Evolutionary conservation across 495 filamentous ascomycete species (phyloP).

Genomic region (Hyaloscypha hepaticicola): DNA sequence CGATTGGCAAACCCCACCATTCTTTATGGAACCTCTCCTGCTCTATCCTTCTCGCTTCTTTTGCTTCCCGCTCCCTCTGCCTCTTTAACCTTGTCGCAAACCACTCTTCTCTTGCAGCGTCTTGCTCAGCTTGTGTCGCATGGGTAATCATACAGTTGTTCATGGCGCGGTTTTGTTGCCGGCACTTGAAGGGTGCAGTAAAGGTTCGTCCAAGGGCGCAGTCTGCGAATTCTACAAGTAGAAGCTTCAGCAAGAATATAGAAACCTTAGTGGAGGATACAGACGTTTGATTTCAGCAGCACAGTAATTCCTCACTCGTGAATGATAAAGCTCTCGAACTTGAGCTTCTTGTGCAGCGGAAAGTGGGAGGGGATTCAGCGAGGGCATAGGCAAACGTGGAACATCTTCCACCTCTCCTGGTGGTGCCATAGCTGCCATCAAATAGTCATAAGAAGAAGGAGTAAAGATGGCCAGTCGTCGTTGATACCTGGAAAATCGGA

Average conservation of each 20-base stretch:
- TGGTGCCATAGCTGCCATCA: slow-evolving; percentile 32
- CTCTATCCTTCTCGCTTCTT: slow-evolving; percentile 52
- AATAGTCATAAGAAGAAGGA: neutral
- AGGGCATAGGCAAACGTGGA: slow-evolving; percentile 52
- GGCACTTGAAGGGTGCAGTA: slow-evolving; percentile 81
- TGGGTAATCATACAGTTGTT: slow-evolving; percentile 88
- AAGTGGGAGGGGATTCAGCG: slow-evolving; percentile 85
- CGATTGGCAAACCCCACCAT: slow-evolving; percentile 58
- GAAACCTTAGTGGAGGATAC: slow-evolving; percentile 8
- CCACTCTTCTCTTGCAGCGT: slow-evolving; percentile 92
- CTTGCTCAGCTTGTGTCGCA: slow-evolving; percentile 80
- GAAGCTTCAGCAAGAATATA: neutral
- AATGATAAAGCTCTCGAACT: slow-evolving; percentile 87
- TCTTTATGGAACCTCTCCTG: slow-evolving; percentile 58
- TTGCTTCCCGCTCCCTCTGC: slow-evolving; percentile 58
- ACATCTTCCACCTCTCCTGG: slow-evolving; percentile 19
- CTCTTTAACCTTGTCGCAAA: slow-evolving; percentile 71
- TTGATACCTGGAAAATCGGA: slow-evolving; percentile 8
- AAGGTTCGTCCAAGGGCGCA: slow-evolving; percentile 86
- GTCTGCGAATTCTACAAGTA: slow-evolving; percentile 58
- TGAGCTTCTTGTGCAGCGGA: slow-evolving; percentile 88
- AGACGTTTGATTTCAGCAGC: slow-evolving; percentile 73
- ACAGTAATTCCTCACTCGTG: slow-evolving; percentile 75
- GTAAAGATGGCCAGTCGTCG: neutral
- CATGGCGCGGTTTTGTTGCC: slow-evolving; percentile 75